phyloP scores from a whole-genome alignment of 2,329 filamentous ascomycete species.

The Xylaria sp. region DNA sequence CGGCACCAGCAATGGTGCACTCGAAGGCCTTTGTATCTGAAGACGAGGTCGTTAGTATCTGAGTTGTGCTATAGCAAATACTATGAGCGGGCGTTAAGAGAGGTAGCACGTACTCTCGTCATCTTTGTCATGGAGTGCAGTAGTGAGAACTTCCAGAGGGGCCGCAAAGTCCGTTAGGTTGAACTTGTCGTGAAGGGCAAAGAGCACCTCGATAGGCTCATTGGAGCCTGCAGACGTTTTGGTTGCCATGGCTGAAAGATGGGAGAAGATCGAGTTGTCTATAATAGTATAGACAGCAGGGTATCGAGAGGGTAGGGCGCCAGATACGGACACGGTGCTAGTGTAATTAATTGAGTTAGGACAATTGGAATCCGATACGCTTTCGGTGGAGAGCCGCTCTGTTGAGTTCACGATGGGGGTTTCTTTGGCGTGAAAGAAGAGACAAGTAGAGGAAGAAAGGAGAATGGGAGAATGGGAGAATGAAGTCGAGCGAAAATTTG shows the following conservation, averaged over 20 bases:
- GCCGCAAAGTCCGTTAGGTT: conserved; percentile 68
- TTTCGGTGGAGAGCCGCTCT: conserved; percentile 38
- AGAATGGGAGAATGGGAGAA: conserved; percentile 36
- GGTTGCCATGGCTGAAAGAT: conserved; percentile 59
- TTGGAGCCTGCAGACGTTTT: conserved; percentile 69
- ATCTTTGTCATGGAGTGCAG: conserved; percentile 63
- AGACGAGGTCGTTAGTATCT: conserved; percentile 13
- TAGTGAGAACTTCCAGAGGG: conserved; percentile 62
- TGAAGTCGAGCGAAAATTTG: conserved; percentile 38
- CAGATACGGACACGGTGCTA: conserved; percentile 4
- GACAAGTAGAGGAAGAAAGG: conserved; percentile 36
- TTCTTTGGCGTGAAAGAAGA: conserved; percentile 26
- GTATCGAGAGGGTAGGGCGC: background rate
- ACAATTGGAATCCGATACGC: conserved; percentile 22
- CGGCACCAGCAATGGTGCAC: conserved; percentile 63
- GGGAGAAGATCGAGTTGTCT: conserved; percentile 24
- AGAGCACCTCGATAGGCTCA: conserved; percentile 68
- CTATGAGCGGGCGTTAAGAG: conserved; percentile 12
- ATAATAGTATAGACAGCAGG: conserved; percentile 11
- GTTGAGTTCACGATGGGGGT: conserved; percentile 21
- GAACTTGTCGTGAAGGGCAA: conserved; percentile 69
- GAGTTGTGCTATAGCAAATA: background rate
- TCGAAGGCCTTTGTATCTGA: conserved; percentile 68
- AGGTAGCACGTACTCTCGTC: conserved; percentile 59
- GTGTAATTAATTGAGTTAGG: conserved; percentile 4